Evolutionary conservation across 192 early-diverging fungal species (phyloP), one percentile per base, ranked within the genome.

Genomic region (Linnemannia elongata): DNA sequence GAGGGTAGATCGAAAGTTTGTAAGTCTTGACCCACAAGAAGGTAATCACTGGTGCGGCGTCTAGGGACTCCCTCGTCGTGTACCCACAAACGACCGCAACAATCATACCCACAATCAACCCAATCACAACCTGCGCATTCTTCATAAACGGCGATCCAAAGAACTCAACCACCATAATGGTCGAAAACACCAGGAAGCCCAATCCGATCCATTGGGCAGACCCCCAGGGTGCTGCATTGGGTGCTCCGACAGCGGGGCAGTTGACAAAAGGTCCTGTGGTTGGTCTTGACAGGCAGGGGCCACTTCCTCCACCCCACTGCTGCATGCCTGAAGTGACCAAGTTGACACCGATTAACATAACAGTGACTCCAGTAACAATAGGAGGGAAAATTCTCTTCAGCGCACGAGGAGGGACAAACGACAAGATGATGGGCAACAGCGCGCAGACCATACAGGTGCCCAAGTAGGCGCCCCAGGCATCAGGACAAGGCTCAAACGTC

Each of bases 131-230:
- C 36, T 90, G 82, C 13, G 88, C 88, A 55, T 91, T 92, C 78
- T 92, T 92, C 83, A 92, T 81, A 52, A 92, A 92, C 6, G 92
- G 90, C 4, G 91, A 92, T 4, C 91, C 91, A 79, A 92, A 88
- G 69, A 90, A 83, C 74, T 92, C 91, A 2, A 92, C 85, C 12
- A 92, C 6, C 35, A 92, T 85, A 63, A 92, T 92, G 9, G 71
- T 55, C 15, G 82, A 72, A 30, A 89, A 92, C 13, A 92, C 91
- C 60, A 86, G 41, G 17, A 91, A 85, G 13, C 91, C 91, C 7
- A 92, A 74, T 35, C 91, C 91, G n/a, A 92, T 82, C 78, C 88
- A 92, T 17, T 82, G 77, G 18, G 86, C 83, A 27, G 76, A 76
- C 6, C 91, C 91, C 91, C 91, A 92, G 5, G 91, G 91, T 12